phyloP scores from a whole-genome alignment of 441 rosid species.

The Adansonia madagascariensis region DNA sequence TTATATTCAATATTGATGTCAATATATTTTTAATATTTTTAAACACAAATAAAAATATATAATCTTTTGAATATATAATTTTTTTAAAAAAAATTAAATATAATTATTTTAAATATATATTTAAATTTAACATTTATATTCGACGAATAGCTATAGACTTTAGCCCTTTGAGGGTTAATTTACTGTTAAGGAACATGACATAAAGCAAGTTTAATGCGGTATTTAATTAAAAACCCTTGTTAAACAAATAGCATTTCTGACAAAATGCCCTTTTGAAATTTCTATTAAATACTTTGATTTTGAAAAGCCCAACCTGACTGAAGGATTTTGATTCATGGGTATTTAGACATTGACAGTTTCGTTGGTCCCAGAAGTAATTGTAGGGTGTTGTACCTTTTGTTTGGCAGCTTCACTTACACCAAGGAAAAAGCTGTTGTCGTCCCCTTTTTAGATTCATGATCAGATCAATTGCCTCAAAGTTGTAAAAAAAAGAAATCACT shows the following conservation, averaged over 20 bases:
- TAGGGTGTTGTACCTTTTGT: not conserved
- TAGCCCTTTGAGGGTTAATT: too few species aligned
- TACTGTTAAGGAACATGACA: not conserved
- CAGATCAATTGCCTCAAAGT: not conserved
- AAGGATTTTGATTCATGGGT: not conserved
- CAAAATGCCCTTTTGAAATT: not conserved
- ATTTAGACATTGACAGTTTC: conserved; percentile 21
- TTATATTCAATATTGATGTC: too few species aligned
- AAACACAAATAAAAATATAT: too few species aligned
- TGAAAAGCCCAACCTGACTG: conserved; percentile 13
- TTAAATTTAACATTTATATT: too few species aligned
- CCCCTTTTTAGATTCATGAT: not conserved
- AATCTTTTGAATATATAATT: too few species aligned
- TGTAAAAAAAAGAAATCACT: not conserved
- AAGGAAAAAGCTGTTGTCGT: conserved; percentile 7
- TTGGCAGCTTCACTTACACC: not conserved
- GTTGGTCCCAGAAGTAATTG: conserved; percentile 11
- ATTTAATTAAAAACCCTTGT: not conserved
- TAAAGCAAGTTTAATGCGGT: conserved; percentile 3
- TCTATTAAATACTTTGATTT: conserved; percentile 9
- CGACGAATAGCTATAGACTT: too few species aligned
- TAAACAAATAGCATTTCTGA: not conserved
- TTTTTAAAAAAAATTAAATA: too few species aligned
- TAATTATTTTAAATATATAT: too few species aligned
- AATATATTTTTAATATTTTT: too few species aligned